These are phyloP conservation scores for Polyrhizophydium stewartii DNA, from an alignment of 371 early-diverging fungal species.

Conservation along the genomic window DNA sequence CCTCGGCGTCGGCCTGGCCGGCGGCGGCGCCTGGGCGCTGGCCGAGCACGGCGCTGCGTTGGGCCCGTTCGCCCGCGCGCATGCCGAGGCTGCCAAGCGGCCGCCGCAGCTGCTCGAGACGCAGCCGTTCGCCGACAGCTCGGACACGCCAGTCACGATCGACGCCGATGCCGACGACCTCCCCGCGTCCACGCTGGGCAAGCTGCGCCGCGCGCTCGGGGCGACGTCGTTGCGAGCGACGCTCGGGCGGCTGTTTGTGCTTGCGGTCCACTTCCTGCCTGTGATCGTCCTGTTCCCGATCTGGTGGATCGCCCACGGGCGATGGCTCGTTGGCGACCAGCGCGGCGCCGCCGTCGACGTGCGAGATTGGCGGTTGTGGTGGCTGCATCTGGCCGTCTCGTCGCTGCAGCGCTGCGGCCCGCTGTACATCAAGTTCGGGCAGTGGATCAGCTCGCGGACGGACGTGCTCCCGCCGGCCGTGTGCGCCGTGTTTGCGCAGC, in stretches of 20 bases:
- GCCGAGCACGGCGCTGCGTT: too few relatives aligned
- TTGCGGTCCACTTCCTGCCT: neutral
- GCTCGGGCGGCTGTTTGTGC: neutral
- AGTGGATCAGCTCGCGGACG: slow-evolving; percentile 92
- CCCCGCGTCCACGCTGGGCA: too few relatives aligned
- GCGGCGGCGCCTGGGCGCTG: too few relatives aligned
- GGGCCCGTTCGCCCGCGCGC: too few relatives aligned
- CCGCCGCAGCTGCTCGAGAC: too few relatives aligned
- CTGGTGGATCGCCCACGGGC: neutral
- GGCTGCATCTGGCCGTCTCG: neutral
- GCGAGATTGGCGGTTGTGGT: neutral
- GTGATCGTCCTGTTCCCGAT: neutral
- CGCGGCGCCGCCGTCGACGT: neutral
- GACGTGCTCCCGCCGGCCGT: slow-evolving; percentile 85
- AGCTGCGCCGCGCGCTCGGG: too few relatives aligned
- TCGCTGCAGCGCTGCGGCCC: neutral
- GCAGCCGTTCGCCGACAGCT: too few relatives aligned
- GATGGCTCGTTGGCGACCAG: neutral
- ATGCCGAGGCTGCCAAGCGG: too few relatives aligned
- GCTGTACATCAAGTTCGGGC: slow-evolving; percentile 65
- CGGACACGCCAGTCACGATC: too few relatives aligned
- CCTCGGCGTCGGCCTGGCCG: too few relatives aligned
- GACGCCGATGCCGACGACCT: too few relatives aligned
- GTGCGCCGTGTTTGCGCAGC: slow-evolving; percentile 67
- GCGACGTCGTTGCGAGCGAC: too few relatives aligned